phyloP scores from a whole-genome alignment of 805 yeast species.

The Middelhovenomyces tepae region DNA sequence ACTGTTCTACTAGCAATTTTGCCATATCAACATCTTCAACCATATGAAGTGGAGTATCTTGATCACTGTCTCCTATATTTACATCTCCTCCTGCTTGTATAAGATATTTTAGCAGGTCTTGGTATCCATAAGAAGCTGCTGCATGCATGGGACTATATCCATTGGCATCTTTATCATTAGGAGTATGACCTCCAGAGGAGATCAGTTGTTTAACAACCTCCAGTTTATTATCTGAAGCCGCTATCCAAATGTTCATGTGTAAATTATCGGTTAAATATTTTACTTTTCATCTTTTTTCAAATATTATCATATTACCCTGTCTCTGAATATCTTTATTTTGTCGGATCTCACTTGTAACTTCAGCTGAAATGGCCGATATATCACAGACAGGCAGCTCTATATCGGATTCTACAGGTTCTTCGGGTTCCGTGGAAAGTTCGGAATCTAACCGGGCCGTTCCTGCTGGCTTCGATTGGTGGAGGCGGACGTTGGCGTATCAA shows the following conservation, averaged over 20 bases:
- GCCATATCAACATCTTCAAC: constrained; percentile 68
- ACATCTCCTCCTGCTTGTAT: constrained; percentile 63
- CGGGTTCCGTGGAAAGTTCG: constrained; percentile 3
- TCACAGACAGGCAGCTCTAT: constrained; percentile 1
- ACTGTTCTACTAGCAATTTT: constrained; percentile 52
- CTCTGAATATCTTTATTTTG: too few relatives aligned
- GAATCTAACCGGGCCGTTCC: too few relatives aligned
- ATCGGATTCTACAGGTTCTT: constrained; percentile 3
- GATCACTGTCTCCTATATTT: constrained; percentile 76
- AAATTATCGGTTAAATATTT: too few relatives aligned
- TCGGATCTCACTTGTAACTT: too few relatives aligned
- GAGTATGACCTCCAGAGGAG: constrained; percentile 40
- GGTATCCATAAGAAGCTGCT: constrained; percentile 87
- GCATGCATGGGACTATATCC: constrained; percentile 98
- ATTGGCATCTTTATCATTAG: constrained; percentile 77
- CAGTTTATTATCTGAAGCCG: constrained; percentile 78
- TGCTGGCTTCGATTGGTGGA: constrained; percentile 78
- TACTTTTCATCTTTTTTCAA: too few relatives aligned
- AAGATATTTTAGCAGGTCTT: constrained; percentile 52
- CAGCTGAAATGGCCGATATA: too few relatives aligned
- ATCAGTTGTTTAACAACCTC: constrained; percentile 50
- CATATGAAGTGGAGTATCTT: constrained; percentile 93
- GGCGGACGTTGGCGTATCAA: constrained; percentile 58
- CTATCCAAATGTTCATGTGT: constrained; percentile 96
- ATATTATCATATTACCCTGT: neutral